These are phyloP conservation scores for Pleurotus sapidus DNA, from an alignment of 768 basidiomycete genomes.

Conservation along the genomic window DNA sequence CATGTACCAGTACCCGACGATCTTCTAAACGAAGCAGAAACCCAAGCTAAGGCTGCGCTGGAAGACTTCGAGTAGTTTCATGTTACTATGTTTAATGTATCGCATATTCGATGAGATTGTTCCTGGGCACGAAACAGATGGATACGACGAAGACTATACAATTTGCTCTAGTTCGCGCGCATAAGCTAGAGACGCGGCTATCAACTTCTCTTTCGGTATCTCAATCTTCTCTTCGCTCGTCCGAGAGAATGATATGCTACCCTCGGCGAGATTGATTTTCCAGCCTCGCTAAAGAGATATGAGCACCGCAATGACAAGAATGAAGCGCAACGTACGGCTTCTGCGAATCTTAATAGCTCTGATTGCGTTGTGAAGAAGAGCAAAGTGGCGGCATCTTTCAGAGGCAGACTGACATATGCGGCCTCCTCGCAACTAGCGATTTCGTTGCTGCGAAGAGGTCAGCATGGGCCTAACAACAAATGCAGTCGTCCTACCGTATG, in stretches of 20 bases:
- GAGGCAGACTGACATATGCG: conserved; percentile 87
- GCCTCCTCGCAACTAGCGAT: conserved; percentile 96
- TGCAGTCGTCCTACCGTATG: conserved; percentile 59
- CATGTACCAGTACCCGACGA: conserved; percentile 87
- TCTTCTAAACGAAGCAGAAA: conserved; percentile 80
- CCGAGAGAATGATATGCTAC: conserved; percentile 73
- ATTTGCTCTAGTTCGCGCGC: conserved; percentile 91
- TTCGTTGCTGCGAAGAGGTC: conserved; percentile 64
- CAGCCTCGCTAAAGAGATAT: conserved; percentile 63
- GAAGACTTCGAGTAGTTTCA: conserved; percentile 50
- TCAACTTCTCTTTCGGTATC: conserved; percentile 83
- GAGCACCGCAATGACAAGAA: conserved; percentile 4
- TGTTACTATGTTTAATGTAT: not conserved
- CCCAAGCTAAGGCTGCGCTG: conserved; percentile 82
- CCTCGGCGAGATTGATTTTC: conserved; percentile 72
- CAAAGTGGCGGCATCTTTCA: conserved; percentile 87
- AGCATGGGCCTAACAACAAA: not conserved
- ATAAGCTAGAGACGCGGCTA: conserved; percentile 72
- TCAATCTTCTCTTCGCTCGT: conserved; percentile 82
- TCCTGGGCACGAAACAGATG: no score
- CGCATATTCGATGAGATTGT: no score
- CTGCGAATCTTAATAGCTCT: conserved; percentile 79
- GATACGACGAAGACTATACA: conserved; percentile 48
- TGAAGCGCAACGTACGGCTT: conserved; percentile 54
- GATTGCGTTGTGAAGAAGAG: conserved; percentile 86